Percentiles rank a stretch among this genome's conserved stretches.
Conservation (phyloP, 345 rosid genomes). For the Capsella bursapastoris region DNA sequence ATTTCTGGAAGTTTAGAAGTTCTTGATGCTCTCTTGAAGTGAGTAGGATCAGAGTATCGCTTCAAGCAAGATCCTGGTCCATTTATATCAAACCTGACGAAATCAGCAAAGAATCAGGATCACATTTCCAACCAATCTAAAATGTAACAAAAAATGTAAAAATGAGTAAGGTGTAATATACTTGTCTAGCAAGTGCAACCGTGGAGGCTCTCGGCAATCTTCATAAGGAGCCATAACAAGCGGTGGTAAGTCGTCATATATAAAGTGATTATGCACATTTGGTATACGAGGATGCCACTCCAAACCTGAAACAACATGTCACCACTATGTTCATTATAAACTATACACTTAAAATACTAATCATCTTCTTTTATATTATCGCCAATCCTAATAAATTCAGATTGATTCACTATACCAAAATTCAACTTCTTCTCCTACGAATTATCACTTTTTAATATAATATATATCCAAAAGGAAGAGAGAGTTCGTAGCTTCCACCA, state of each 20-base stretch:
- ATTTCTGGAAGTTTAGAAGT: conserved; percentile 55
- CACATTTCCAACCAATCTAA: conserved; percentile 18
- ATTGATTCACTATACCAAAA: neutral
- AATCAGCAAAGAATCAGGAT: conserved; percentile 34
- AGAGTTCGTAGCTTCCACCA: conserved; percentile 21
- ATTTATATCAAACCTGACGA: conserved; percentile 76
- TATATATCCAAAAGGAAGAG: conserved; percentile 29
- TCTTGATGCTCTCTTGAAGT: conserved; percentile 69
- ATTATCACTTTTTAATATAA: neutral
- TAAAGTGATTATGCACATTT: conserved; percentile 76
- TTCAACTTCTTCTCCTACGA: neutral
- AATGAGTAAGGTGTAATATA: conserved; percentile 41
- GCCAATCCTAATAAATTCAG: too few species aligned
- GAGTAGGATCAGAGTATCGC: conserved; percentile 89
- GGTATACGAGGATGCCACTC: conserved; percentile 84
- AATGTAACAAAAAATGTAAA: neutral
- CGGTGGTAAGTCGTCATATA: conserved; percentile 77
- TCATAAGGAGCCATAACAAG: conserved; percentile 88
- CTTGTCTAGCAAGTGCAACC: conserved; percentile 86
- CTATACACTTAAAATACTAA: conserved; percentile 9
- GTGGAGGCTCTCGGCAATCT: conserved; percentile 78
- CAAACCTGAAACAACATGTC: conserved; percentile 60
- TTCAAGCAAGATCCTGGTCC: conserved; percentile 94
- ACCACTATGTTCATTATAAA: conserved; percentile 16
- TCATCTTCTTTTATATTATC: neutral